Evolutionary conservation across 331 rosid species (phyloP).

Genomic region (Quercus phellos): DNA sequence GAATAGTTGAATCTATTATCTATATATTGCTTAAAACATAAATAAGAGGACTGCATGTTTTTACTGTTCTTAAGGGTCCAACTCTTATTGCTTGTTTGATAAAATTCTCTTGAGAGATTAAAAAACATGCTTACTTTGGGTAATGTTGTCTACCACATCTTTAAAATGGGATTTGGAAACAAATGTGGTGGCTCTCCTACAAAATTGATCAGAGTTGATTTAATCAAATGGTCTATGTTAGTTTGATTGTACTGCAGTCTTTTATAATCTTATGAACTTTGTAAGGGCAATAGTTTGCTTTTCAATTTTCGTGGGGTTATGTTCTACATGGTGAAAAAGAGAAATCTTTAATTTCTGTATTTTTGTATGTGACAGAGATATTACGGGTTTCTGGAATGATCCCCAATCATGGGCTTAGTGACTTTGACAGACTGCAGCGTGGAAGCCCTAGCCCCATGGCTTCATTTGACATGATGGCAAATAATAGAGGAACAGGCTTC

Average conservation of each 20-base stretch:
- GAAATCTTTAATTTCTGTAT: slow-evolving; percentile 11
- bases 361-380: slow-evolving; percentile 50
- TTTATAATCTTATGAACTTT: neutral
- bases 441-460: slow-evolving; percentile 52
- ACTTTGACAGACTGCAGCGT: slow-evolving; percentile 55
- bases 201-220: no score
- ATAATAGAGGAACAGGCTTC: slow-evolving; percentile 29
- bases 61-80: no score
- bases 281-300: neutral
- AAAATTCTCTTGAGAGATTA: no score
- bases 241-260: neutral
- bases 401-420: slow-evolving; percentile 59
- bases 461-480: slow-evolving; percentile 47
- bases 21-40: no score
- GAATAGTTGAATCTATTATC: no score
- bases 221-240: no score
- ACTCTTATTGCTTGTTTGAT: no score
- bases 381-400: slow-evolving; percentile 57
- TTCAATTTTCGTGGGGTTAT: slow-evolving; percentile 10
- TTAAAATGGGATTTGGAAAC: no score
- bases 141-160: no score
- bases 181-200: no score
- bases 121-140: no score
- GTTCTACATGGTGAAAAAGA: neutral
- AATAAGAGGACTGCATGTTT: no score